A percentile compares a stretch with the other conserved stretches of the same genome.
phyloP scores from a whole-genome alignment of 352 stramenopile genomes.

The Phytopythium vexans region DNA sequence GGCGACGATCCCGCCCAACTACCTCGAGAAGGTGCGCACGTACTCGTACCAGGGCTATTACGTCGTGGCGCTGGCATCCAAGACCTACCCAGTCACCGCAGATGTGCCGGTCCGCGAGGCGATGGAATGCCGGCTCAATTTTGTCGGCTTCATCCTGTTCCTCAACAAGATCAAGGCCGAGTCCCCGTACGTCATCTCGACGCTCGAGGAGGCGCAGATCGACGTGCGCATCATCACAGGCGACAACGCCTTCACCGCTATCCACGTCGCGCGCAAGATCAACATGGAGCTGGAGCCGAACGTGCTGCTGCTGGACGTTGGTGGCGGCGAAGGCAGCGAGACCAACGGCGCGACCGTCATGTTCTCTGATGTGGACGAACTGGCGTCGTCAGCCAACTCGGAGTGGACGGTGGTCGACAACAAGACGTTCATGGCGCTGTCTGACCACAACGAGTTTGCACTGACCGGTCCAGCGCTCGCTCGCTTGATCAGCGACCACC shows the following conservation, averaged over 20 bases:
- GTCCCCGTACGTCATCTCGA: conserved; percentile 68
- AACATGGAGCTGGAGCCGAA: conserved; percentile 67
- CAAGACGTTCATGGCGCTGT: conserved; percentile 46
- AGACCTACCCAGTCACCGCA: conserved; percentile 46
- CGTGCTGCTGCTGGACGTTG: conserved; percentile 49
- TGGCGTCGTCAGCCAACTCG: conserved; percentile 20
- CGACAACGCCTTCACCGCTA: conserved; percentile 78
- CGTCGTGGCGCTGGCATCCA: conserved; percentile 60
- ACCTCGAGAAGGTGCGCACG: conserved; percentile 43
- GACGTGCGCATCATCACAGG: conserved; percentile 88
- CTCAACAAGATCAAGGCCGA: conserved; percentile 89
- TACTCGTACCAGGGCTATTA: conserved; percentile 87
- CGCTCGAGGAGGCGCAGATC: conserved; percentile 73
- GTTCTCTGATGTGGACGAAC: conserved; percentile 62
- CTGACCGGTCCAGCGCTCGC: conserved; percentile 63
- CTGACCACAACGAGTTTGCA: conserved; percentile 59
- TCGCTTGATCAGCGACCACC: conserved; percentile 23
- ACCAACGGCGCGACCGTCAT: conserved; percentile 27
- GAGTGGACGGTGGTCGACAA: conserved; percentile 40
- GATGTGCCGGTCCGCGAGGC: conserved; percentile 58
- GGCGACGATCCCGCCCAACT: conserved; percentile 67
- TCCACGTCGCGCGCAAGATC: conserved; percentile 69
- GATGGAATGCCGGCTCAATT: conserved; percentile 74
- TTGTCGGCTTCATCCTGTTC: conserved; percentile 88
- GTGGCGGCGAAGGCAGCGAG: conserved; percentile 4